Conservation (phyloP, 148 eudicot genomes). For the Beta vulgaris region DNA sequence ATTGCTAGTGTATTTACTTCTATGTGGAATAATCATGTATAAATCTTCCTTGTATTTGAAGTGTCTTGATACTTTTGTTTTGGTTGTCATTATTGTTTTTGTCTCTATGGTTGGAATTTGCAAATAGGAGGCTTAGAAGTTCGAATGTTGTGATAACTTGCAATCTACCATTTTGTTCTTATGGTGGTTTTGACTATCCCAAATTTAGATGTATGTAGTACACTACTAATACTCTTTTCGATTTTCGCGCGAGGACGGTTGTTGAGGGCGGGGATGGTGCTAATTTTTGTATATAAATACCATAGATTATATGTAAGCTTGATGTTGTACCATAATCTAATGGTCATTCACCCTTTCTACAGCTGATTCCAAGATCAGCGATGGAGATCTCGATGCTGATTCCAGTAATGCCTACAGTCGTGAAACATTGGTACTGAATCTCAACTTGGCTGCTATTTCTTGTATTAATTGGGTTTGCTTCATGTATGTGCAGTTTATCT, state of each 20-base stretch:
- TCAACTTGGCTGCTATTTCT: conserved; percentile 5
- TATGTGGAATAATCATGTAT: background rate
- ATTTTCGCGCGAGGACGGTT: too few species aligned
- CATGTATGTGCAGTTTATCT: background rate
- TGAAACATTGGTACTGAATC: conserved; percentile 45
- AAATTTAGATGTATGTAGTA: too few species aligned
- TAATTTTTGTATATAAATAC: background rate
- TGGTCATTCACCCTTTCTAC: background rate
- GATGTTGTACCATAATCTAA: conserved; percentile 4
- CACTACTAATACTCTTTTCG: too few species aligned
- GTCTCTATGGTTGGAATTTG: background rate
- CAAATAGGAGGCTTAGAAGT: background rate
- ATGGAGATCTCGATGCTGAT: conserved; percentile 38
- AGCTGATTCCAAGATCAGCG: conserved; percentile 52
- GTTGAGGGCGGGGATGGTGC: background rate
- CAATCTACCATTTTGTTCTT: background rate
- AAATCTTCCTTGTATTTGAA: background rate
- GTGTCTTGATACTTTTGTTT: conserved; percentile 4
- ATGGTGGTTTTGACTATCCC: background rate
- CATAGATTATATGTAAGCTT: background rate
- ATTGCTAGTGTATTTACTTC: background rate
- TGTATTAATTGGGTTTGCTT: background rate
- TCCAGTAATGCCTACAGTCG: conserved; percentile 38
- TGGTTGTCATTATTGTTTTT: background rate
- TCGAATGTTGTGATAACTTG: background rate